These are phyloP conservation scores for Bretschneidera sinensis DNA, from an alignment of 345 rosid genomes.

Conservation along the genomic window DNA sequence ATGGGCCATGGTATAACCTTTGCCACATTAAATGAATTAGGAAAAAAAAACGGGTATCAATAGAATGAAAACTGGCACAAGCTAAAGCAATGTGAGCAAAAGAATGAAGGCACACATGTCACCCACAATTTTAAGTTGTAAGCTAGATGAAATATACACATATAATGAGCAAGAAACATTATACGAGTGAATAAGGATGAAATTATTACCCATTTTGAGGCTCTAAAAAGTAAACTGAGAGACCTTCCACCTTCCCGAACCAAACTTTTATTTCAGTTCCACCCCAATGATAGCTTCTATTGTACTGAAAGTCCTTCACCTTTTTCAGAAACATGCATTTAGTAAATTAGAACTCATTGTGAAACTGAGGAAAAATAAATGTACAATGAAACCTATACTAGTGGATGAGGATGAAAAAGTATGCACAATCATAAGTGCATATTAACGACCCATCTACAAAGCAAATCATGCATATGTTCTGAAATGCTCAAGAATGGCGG, in stretches of 20 bases:
- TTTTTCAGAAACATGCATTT: constrained; percentile 20
- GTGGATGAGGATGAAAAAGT: background rate
- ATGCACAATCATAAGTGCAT: too few relatives aligned
- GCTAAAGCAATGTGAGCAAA: too few relatives aligned
- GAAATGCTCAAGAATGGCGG: background rate
- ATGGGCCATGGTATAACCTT: too few relatives aligned
- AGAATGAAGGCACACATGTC: too few relatives aligned
- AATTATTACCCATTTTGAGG: constrained; percentile 74
- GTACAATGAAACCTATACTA: background rate
- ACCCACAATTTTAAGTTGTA: too few relatives aligned
- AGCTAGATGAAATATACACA: background rate
- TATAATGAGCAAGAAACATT: background rate
- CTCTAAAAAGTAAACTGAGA: constrained; percentile 84
- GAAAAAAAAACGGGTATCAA: too few relatives aligned
- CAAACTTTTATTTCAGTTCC: constrained; percentile 90
- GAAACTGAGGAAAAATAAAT: background rate
- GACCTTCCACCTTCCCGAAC: constrained; percentile 88
- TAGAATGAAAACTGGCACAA: too few relatives aligned
- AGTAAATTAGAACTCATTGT: constrained; percentile 7
- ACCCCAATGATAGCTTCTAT: constrained; percentile 72
- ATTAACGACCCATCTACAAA: too few relatives aligned
- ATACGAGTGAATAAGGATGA: constrained; percentile 12
- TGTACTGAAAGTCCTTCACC: constrained; percentile 68
- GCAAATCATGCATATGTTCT: constrained; percentile 1
- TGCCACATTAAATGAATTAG: too few relatives aligned